Evolutionary conservation across 805 yeast genomes (phyloP).

Genomic region (Candida coquimbonensis): DNA sequence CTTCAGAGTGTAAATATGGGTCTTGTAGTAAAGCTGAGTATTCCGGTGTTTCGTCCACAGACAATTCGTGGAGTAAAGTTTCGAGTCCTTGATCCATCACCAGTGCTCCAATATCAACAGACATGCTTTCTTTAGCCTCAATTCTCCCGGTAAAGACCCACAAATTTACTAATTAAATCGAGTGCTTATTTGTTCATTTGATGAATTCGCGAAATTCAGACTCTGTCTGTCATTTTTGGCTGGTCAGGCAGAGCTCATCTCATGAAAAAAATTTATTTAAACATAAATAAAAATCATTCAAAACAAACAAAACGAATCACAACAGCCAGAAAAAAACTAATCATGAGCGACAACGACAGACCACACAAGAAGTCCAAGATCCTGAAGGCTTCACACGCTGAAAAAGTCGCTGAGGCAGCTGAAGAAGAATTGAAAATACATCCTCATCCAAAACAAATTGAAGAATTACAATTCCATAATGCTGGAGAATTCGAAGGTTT

Average conservation of each 20-base stretch:
- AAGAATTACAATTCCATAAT: constrained; percentile 46
- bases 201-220: not conserved
- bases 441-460: constrained; percentile 35
- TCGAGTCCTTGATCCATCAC: not conserved
- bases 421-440: constrained; percentile 45
- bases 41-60: constrained; percentile 20
- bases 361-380: constrained; percentile 43
- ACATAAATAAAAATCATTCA: not conserved
- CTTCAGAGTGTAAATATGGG: constrained; percentile 29
- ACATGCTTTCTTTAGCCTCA: too few relatives aligned
- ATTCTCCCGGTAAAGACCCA: too few relatives aligned
- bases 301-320: not conserved
- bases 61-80: not conserved
- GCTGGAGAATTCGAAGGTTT: constrained; percentile 55
- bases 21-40: constrained; percentile 21
- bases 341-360: constrained; percentile 27
- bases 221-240: not conserved
- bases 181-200: not conserved
- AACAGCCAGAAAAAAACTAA: not conserved
- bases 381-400: constrained; percentile 49
- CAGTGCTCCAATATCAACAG: not conserved
- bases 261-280: too few relatives aligned
- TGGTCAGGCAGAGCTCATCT: not conserved
- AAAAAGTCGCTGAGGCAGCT: constrained; percentile 59
- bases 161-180: too few relatives aligned